Conservation (phyloP, 805 yeast species). For the Spathaspora hagerdaliae region DNA sequence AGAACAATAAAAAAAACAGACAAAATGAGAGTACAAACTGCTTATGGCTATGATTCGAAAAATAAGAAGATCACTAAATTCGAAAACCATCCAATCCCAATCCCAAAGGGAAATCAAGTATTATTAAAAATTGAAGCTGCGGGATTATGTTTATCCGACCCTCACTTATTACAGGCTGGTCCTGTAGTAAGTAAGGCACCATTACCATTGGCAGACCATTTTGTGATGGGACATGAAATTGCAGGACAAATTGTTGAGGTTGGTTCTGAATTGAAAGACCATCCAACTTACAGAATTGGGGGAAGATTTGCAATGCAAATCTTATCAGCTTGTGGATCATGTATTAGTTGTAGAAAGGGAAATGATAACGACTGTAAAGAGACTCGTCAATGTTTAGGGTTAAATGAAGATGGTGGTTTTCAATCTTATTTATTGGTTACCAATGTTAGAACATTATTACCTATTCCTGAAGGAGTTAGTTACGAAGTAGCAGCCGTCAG, state of each 20-base stretch:
- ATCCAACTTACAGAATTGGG: constrained; percentile 24
- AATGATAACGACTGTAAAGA: constrained; percentile 26
- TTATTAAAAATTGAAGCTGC: constrained; percentile 40
- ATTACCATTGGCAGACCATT: constrained; percentile 10
- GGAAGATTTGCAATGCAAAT: constrained; percentile 27
- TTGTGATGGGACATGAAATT: constrained; percentile 45
- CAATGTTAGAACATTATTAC: constrained; percentile 32
- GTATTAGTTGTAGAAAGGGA: constrained; percentile 32
- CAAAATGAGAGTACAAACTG: constrained; percentile 19
- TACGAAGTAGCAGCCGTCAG: constrained; percentile 40
- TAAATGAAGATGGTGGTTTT: constrained; percentile 38
- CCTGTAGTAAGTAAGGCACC: constrained; percentile 18
- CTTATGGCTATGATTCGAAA: constrained; percentile 31
- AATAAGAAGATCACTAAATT: constrained; percentile 19
- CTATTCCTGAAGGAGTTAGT: constrained; percentile 36
- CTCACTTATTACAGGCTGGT: constrained; percentile 26
- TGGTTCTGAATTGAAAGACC: constrained; percentile 21
- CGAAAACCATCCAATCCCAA: constrained; percentile 25
- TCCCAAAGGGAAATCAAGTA: constrained; percentile 25
- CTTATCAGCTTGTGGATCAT: constrained; percentile 30
- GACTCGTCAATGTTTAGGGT: constrained; percentile 27
- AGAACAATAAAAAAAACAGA: neutral
- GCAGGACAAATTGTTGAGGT: constrained; percentile 34
- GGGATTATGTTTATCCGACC: constrained; percentile 42
- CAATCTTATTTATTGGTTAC: constrained; percentile 34